A percentile compares a stretch with the other conserved stretches of the same genome.
Evolutionary conservation across 2,329 filamentous ascomycete genomes (phyloP).

Genomic region (Xylariaceae sp.): DNA sequence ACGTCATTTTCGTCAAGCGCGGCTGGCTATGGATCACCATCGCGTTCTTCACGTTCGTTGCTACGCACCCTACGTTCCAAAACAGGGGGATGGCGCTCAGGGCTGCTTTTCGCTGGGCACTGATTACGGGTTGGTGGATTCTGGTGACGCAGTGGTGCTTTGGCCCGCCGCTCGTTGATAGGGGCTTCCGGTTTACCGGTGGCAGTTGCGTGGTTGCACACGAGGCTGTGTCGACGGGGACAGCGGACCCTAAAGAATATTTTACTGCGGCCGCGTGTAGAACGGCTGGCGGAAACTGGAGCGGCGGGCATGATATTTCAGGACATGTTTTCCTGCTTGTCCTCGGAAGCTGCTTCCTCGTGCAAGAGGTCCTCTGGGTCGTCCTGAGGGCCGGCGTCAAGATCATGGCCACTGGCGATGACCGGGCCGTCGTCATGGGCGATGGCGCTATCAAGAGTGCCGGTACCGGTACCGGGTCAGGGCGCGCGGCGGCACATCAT

Average conservation of each 20-base stretch:
- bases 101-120: constrained; percentile 61
- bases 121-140: constrained; percentile 75
- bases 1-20: constrained; percentile 86
- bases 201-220: constrained; percentile 67
- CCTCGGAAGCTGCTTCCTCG: constrained; percentile 72
- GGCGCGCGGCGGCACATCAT: constrained; percentile 24
- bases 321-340: constrained; percentile 93
- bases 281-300: constrained; percentile 75
- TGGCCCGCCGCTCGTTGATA: constrained; percentile 82
- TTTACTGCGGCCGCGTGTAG: constrained; percentile 78
- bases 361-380: constrained; percentile 69
- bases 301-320: constrained; percentile 91
- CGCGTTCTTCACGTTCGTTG: constrained; percentile 65
- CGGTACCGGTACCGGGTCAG: constrained; percentile 48
- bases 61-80: constrained; percentile 57
- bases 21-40: constrained; percentile 88
- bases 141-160: constrained; percentile 96
- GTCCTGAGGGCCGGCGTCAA: constrained; percentile 40
- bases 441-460: constrained; percentile 63
- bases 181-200: constrained; percentile 81
- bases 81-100: constrained; percentile 39
- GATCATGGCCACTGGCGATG: constrained; percentile 47
- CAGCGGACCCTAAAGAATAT: constrained; percentile 44
- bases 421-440: constrained; percentile 58
- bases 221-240: constrained; percentile 43